These are phyloP conservation scores for Corylus heterophylla DNA, from an alignment of 306 rosid genomes.

Conservation along the genomic window DNA sequence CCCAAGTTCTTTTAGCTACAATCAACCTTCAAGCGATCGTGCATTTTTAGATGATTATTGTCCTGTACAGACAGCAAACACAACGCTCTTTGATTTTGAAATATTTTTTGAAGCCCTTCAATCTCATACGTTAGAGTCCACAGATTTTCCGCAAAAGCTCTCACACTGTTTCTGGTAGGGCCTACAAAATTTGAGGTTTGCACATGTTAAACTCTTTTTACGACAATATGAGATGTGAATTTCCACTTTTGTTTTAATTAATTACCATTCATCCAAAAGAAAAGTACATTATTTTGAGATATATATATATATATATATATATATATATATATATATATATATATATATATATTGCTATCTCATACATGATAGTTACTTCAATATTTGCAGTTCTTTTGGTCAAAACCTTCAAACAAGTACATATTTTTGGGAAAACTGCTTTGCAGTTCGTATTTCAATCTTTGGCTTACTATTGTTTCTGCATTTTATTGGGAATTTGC, in stretches of 20 bases:
- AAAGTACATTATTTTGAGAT: no score
- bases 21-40: constrained; percentile 11
- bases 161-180: constrained; percentile 95
- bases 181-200: constrained; percentile 78
- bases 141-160: constrained; percentile 65
- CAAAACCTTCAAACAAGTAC: constrained; percentile 83
- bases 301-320: no score
- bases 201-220: constrained; percentile 18
- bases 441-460: constrained; percentile 78
- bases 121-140: constrained; percentile 70
- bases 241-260: not conserved
- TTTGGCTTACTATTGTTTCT: constrained; percentile 80
- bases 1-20: constrained; percentile 47
- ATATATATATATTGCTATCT: not conserved
- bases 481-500: constrained; percentile 86
- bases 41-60: constrained; percentile 45
- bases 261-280: not conserved
- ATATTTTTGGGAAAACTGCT: constrained; percentile 77
- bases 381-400: constrained; percentile 78
- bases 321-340: no score
- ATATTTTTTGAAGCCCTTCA: constrained; percentile 79
- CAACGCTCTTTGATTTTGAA: constrained; percentile 64
- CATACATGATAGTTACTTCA: not conserved
- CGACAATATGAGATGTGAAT: not conserved
- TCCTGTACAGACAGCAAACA: constrained; percentile 13